These are phyloP conservation scores for Marasmius tenuissimus DNA, from an alignment of 1,284 basidiomycete genomes.

Conservation along the genomic window DNA sequence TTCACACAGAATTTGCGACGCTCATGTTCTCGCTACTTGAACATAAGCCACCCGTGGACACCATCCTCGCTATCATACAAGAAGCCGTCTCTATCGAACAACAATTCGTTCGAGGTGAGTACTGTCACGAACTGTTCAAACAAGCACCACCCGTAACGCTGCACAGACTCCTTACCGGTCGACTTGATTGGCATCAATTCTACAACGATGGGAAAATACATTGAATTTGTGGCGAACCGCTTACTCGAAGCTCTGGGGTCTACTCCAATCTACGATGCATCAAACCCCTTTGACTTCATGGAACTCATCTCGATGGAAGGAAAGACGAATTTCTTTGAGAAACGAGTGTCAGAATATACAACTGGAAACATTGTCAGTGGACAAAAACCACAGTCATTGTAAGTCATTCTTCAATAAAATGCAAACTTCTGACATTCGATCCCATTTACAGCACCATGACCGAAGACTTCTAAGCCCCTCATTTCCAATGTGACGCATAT, in stretches of 20 bases:
- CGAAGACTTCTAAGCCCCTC: too few relatives aligned
- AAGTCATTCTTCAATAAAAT: constrained; percentile 30
- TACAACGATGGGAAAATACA: constrained; percentile 90
- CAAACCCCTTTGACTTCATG: constrained; percentile 85
- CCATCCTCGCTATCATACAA: constrained; percentile 71
- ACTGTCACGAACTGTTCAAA: not conserved
- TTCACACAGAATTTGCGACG: constrained; percentile 99
- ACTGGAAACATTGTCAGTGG: constrained; percentile 52
- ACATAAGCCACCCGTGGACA: constrained; percentile 78
- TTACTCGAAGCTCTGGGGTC: constrained; percentile 82
- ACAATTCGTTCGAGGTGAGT: constrained; percentile 76
- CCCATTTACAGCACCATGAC: too few relatives aligned
- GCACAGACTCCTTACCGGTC: constrained; percentile 68
- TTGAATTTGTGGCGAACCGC: constrained; percentile 95
- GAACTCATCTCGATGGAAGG: constrained; percentile 86
- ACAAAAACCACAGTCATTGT: constrained; percentile 61
- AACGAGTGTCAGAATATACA: constrained; percentile 82
- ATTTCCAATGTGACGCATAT: too few relatives aligned
- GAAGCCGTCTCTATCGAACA: constrained; percentile 88
- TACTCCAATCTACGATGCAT: constrained; percentile 69
- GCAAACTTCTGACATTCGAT: constrained; percentile 84
- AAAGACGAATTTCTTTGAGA: constrained; percentile 75
- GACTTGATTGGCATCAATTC: constrained; percentile 84
- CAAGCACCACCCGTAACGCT: not conserved
- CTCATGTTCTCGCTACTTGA: constrained; percentile 88